Evolutionary conservation across 2,329 filamentous ascomycete genomes (phyloP).

Genomic region (Aureobasidium sp.): DNA sequence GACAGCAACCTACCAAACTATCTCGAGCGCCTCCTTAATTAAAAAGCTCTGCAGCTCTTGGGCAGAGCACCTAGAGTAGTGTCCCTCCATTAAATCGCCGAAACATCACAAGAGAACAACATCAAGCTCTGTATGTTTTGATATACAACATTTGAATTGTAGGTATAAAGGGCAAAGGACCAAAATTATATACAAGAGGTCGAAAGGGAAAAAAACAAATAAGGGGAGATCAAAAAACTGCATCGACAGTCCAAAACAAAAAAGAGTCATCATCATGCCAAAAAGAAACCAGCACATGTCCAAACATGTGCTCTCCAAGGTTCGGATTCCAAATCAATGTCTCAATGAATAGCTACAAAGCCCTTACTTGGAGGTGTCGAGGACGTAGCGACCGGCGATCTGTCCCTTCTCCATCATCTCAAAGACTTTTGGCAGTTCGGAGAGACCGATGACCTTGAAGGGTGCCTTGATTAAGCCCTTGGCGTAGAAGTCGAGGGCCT

Average conservation of each 20-base stretch:
- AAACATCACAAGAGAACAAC: background rate
- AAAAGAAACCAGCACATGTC: background rate
- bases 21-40: no score
- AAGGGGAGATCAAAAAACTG: background rate
- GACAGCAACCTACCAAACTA: no score
- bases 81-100: no score
- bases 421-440: slow-evolving; percentile 73
- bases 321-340: background rate
- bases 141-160: background rate
- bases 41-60: no score
- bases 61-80: no score
- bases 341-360: background rate
- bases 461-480: slow-evolving; percentile 70
- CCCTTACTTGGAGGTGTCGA: slow-evolving; percentile 61
- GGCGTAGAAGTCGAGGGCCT: slow-evolving; percentile 85
- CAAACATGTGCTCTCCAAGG: background rate
- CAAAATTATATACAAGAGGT: slow-evolving; percentile 7
- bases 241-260: background rate
- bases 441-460: slow-evolving; percentile 76
- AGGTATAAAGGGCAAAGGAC: background rate
- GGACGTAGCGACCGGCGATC: slow-evolving; percentile 72
- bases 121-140: no score
- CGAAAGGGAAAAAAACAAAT: background rate
- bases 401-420: slow-evolving; percentile 59
- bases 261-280: background rate